Evolutionary conservation across 768 basidiomycete genomes (phyloP).

Genomic region (Boletales sp.): DNA sequence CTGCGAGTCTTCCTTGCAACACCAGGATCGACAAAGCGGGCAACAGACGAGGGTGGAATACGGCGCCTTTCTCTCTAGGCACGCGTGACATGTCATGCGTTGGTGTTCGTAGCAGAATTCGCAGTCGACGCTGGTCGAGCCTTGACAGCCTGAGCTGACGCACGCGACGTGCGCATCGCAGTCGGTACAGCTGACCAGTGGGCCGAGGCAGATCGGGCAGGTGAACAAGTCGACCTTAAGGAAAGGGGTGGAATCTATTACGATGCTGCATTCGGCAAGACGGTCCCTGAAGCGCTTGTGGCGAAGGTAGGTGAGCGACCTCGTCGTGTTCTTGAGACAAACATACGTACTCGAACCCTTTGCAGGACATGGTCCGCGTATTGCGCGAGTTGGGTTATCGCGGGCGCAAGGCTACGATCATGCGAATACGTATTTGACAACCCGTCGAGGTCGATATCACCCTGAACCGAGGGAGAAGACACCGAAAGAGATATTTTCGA

Average conservation of each 20-base stretch:
- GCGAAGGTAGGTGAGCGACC: not conserved
- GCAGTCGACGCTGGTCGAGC: not conserved
- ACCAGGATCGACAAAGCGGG: constrained; percentile 3
- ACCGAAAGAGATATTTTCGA: constrained; percentile 12
- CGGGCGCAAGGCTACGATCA: not conserved
- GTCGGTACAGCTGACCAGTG: not conserved
- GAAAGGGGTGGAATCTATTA: not conserved
- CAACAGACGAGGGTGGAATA: constrained; percentile 7
- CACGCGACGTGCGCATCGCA: not conserved
- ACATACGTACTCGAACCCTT: not conserved
- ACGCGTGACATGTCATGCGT: not conserved
- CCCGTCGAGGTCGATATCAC: constrained; percentile 1
- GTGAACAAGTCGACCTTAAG: not conserved
- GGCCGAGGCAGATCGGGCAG: not conserved
- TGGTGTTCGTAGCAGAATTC: not conserved
- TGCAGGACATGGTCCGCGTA: not conserved
- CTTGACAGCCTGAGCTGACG: not conserved
- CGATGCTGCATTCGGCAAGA: not conserved
- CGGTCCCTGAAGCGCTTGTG: not conserved
- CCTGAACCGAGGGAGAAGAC: not conserved
- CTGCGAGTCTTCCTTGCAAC: constrained; percentile 8
- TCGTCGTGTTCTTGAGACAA: too few species aligned
- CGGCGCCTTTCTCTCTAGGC: not conserved
- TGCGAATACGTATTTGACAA: not conserved
- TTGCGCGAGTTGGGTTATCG: not conserved